A percentile compares a stretch with the other conserved stretches of the same genome.
Conservation (phyloP, 208 protist species). For the Angomonas ambiguus region DNA sequence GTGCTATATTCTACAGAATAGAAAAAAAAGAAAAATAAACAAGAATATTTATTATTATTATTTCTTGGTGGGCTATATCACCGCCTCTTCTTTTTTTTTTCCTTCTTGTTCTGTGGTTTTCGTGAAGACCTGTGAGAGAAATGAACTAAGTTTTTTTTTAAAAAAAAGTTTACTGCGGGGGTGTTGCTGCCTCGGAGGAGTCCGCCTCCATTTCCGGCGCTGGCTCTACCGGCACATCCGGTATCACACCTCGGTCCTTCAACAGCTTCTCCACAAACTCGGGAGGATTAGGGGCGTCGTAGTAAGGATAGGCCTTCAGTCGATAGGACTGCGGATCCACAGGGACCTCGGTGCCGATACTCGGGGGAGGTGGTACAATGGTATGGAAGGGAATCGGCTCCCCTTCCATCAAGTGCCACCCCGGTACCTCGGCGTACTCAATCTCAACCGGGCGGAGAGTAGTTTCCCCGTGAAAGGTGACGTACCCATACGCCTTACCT, state of each 20-base stretch:
- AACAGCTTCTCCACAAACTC: constrained; percentile 84
- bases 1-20: too few species aligned
- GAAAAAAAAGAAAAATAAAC: too few species aligned
- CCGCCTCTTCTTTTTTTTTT: too few species aligned
- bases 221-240: constrained; percentile 46
- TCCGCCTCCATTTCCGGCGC: constrained; percentile 15
- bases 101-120: neutral
- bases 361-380: constrained; percentile 69
- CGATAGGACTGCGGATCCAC: constrained; percentile 61
- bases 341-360: constrained; percentile 84
- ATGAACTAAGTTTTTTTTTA: constrained; percentile 35
- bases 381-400: constrained; percentile 58
- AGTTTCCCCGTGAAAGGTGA: constrained; percentile 86
- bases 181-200: neutral
- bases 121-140: constrained; percentile 21
- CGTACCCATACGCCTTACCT: constrained; percentile 81
- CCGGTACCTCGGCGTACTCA: constrained; percentile 63
- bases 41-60: too few species aligned
- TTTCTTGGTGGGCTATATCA: too few species aligned
- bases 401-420: constrained; percentile 64
- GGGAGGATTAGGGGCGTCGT: constrained; percentile 83
- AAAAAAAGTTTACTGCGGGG: constrained; percentile 23
- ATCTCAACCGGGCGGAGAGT: constrained; percentile 75
- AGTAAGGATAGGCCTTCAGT: constrained; percentile 83
- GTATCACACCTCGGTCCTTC: constrained; percentile 84